Evolutionary conservation across 1,284 basidiomycete genomes (phyloP).

Genomic region (Veloboletus limbatus): DNA sequence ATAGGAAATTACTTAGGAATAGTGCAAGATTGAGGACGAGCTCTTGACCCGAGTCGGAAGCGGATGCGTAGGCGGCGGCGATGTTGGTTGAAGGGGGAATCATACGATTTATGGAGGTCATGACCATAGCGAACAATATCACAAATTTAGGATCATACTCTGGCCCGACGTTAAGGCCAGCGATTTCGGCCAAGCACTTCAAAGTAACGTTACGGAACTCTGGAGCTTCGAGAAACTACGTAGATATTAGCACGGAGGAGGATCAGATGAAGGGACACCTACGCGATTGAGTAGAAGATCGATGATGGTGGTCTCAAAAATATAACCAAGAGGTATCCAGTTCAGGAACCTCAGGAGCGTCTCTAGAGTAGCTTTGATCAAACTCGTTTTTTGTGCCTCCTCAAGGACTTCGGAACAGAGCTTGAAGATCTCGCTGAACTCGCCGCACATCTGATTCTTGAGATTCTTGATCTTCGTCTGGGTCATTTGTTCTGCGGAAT

Average conservation of each 20-base stretch:
- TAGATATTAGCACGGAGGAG: slow-evolving; percentile 10
- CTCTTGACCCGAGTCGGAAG: slow-evolving; percentile 93
- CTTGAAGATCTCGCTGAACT: slow-evolving; percentile 96
- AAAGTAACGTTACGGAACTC: slow-evolving; percentile 98
- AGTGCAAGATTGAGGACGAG: slow-evolving; percentile 96
- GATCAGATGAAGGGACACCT: slow-evolving; percentile 34
- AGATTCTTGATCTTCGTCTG: slow-evolving; percentile 97
- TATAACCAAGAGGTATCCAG: slow-evolving; percentile 99
- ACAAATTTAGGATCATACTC: slow-evolving; percentile 99
- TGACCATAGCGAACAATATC: slow-evolving; percentile 96
- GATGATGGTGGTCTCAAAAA: slow-evolving; percentile 98
- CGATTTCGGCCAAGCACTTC: slow-evolving; percentile 98
- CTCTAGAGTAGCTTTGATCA: slow-evolving; percentile 95
- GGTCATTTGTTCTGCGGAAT: slow-evolving; percentile 98
- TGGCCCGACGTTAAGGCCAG: slow-evolving; percentile 89
- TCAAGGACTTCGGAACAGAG: slow-evolving; percentile 95
- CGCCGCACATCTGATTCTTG: slow-evolving; percentile 97
- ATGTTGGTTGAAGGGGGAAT: slow-evolving; percentile 97
- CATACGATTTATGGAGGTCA: slow-evolving; percentile 96
- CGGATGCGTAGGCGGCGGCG: slow-evolving; percentile 87
- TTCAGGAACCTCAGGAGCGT: slow-evolving; percentile 96
- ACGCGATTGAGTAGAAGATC: slow-evolving; percentile 90
- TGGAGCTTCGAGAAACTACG: slow-evolving; percentile 93
- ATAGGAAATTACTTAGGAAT: slow-evolving; percentile 96
- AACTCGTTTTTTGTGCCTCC: slow-evolving; percentile 94